Conservation (phyloP, 768 basidiomycete species). For the Tylopilus subfusipes region DNA sequence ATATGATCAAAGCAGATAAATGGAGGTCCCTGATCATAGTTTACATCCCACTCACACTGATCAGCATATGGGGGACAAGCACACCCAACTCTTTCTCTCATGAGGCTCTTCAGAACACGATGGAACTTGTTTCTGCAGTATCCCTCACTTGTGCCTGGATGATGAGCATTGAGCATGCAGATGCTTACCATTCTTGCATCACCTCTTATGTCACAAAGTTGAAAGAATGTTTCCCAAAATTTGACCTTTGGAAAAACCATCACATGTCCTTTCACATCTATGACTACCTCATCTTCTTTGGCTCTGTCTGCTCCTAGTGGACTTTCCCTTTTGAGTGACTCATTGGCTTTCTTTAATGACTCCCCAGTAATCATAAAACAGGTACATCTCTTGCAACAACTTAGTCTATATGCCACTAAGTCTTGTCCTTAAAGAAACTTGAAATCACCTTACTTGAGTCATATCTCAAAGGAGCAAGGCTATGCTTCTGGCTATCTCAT, state of each 20-base stretch:
- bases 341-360: conserved; percentile 20
- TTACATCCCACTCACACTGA: conserved; percentile 34
- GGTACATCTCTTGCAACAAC: conserved; percentile 43
- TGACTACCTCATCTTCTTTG: conserved; percentile 35
- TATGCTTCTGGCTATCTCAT: conserved; percentile 14
- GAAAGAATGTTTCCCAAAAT: background rate
- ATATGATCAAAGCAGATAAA: conserved; percentile 37
- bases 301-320: conserved; percentile 28
- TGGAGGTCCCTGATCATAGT: conserved; percentile 31
- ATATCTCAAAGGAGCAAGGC: conserved; percentile 14
- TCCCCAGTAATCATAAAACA: conserved; percentile 23
- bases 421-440: conserved; percentile 13
- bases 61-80: conserved; percentile 6
- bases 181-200: conserved; percentile 13
- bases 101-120: conserved; percentile 14
- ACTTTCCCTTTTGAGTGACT: conserved; percentile 21
- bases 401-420: no score
- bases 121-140: conserved; percentile 30
- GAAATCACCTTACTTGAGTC: conserved; percentile 10
- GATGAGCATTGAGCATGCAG: background rate
- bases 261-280: conserved; percentile 24
- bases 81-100: no score
- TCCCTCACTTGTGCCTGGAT: conserved; percentile 18
- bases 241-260: no score
- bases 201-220: conserved; percentile 20